A percentile compares a stretch with the other conserved stretches of the same genome.
Conservation (phyloP, 192 early-diverging fungal genomes). For the Backusella australiensis region DNA sequence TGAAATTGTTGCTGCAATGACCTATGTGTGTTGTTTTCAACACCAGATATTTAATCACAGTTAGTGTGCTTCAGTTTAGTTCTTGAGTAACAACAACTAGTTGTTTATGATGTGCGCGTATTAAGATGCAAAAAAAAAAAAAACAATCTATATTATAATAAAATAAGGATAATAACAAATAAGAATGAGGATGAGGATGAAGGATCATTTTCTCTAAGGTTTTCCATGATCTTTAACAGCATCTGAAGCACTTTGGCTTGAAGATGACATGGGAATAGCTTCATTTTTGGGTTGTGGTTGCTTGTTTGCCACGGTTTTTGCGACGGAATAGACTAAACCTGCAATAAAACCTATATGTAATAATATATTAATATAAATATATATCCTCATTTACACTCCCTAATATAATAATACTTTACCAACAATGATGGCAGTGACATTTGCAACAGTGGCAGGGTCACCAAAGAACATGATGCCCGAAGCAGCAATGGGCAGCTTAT, state of each 20-base stretch:
- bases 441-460: conserved; percentile 79
- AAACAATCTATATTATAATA: not conserved
- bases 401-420: conserved; percentile 45
- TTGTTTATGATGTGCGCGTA: not conserved
- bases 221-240: conserved; percentile 27
- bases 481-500: conserved; percentile 94
- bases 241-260: conserved; percentile 34
- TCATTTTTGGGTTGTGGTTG: conserved; percentile 19
- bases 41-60: not conserved
- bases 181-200: not conserved
- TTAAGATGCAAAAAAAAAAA: not conserved
- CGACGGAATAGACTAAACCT: conserved; percentile 70
- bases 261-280: conserved; percentile 36
- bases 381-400: too few relatives aligned
- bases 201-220: not conserved
- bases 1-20: not conserved
- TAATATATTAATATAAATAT: not conserved
- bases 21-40: not conserved
- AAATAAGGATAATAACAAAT: not conserved
- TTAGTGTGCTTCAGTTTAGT: not conserved
- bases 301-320: conserved; percentile 62
- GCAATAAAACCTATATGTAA: conserved; percentile 51
- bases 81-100: not conserved
- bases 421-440: conserved; percentile 80
- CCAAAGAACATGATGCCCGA: conserved; percentile 95